Percentiles rank a stretch among this genome's conserved stretches.
Conservation (phyloP, 192 early-diverging fungal genomes). For the Phlyctochytrium planicorne region DNA sequence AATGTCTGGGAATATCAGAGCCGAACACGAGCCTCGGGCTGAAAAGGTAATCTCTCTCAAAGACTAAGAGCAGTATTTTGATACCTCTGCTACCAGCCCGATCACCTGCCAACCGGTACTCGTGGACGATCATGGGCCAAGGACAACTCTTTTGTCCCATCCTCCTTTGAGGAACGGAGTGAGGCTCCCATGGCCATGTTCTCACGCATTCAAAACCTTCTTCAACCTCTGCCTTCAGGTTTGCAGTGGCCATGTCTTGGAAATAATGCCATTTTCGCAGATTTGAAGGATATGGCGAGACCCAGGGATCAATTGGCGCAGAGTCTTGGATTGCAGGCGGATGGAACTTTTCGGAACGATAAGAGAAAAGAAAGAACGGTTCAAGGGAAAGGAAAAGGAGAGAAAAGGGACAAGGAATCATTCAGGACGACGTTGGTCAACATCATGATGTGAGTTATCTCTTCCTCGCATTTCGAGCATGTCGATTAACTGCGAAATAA, state of each 20-base stretch:
- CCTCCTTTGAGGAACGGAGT: constrained; percentile 14
- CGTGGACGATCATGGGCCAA: constrained; percentile 47
- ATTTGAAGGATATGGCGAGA: not conserved
- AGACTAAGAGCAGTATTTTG: too few relatives aligned
- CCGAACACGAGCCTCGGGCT: too few relatives aligned
- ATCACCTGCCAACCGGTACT: constrained; percentile 50
- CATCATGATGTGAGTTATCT: constrained; percentile 51
- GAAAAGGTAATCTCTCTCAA: too few relatives aligned
- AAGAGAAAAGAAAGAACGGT: too few relatives aligned
- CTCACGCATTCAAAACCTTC: constrained; percentile 35
- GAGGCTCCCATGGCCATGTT: constrained; percentile 39
- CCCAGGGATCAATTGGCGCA: constrained; percentile 17
- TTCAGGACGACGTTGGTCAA: constrained; percentile 59
- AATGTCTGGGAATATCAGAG: too few relatives aligned
- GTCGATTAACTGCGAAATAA: not conserved
- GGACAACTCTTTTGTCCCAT: constrained; percentile 48
- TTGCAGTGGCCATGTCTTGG: too few relatives aligned
- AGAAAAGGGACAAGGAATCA: constrained; percentile 54
- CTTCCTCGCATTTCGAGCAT: too few relatives aligned
- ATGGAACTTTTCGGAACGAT: too few relatives aligned
- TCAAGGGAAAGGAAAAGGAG: too few relatives aligned
- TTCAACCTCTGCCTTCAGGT: constrained; percentile 31
- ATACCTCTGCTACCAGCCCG: not conserved
- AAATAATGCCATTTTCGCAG: too few relatives aligned
- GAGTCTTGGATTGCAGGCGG: constrained; percentile 23